Evolutionary conservation across 371 early-diverging fungal species (phyloP), one percentile per base, ranked within the genome.

Genomic region (Haplosporangium sp.): DNA sequence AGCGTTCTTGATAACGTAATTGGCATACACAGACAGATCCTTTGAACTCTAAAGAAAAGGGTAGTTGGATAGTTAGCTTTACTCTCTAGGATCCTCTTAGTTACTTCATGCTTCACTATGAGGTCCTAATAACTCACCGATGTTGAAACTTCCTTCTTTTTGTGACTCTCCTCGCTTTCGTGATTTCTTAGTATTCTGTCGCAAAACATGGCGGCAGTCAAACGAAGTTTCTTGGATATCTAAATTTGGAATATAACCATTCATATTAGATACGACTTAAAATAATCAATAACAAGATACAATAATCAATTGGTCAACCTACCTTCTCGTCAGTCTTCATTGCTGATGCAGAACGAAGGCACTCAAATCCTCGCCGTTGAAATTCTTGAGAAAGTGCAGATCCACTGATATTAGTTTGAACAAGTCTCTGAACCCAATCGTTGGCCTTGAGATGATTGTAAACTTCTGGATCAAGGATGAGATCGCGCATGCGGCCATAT

Each of bases 1-100:
- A 1, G 89, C 87, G 50, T 83, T 81, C 15, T 84, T 67, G 17
- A 92, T 81, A 5, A 92, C 85, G 15, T 86, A 64, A 42, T 82
- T 68, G 5, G 85, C 79, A 67, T 90, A 87, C 2, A 63, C 66
- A 10, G 27, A 34, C 45, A 73, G 58, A 27, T 79, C 74, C 27
- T 73, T 67, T 15, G 56, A 15, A 42, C 63, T 70, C 84, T 83
- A 48, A 5, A 13, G 52, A 11, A 9, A 40, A 57, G 19, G 17
- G 19, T 9, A 27, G 27, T 27, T 27, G 27, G 27, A 27, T 27
- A 27, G 27, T 27, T 27, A 27, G 27, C 27, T 27, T 27, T 27
- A 27, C 27, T 27, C 27, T 27, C 27, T 2, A 48, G 44, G 10
- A n/a, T 40, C 37, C 6, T 8, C 2, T 4, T 9, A 11, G 0